Conservation (phyloP, 768 basidiomycete genomes). For the Lentinula raphanica region DNA sequence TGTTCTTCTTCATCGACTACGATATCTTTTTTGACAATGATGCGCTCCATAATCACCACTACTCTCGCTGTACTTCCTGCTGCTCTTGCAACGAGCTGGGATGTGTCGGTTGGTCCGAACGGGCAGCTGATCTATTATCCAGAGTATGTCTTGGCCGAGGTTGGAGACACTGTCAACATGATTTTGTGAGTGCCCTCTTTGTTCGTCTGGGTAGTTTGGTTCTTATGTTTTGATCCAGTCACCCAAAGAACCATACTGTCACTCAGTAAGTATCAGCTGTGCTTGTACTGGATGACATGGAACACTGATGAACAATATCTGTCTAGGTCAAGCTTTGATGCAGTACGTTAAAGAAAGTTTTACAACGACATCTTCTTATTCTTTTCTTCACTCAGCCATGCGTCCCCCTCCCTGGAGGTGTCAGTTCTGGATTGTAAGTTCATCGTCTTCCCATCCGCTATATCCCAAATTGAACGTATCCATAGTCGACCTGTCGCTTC, state of each 20-base stretch:
- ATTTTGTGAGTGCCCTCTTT: slow-evolving; percentile 36
- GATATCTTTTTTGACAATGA: not conserved
- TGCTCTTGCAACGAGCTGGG: slow-evolving; percentile 21
- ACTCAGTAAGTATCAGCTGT: slow-evolving; percentile 23
- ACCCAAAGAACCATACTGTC: slow-evolving; percentile 45
- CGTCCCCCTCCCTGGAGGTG: slow-evolving; percentile 22
- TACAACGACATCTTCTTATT: not conserved
- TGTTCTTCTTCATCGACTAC: not conserved
- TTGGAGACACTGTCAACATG: slow-evolving; percentile 44
- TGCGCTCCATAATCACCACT: not conserved
- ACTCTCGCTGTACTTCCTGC: slow-evolving; percentile 22
- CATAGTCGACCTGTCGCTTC: slow-evolving; percentile 34
- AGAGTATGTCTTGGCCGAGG: slow-evolving; percentile 30
- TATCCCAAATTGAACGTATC: not conserved
- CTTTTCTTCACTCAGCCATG: slow-evolving; percentile 14
- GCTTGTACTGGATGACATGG: not conserved
- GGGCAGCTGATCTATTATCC: slow-evolving; percentile 29
- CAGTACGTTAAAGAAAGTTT: slow-evolving; percentile 24
- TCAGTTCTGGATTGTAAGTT: slow-evolving; percentile 35
- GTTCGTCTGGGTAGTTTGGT: slow-evolving; percentile 41
- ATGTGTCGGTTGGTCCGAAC: slow-evolving; percentile 32
- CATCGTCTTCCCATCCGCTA: not conserved
- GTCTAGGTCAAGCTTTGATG: slow-evolving; percentile 33
- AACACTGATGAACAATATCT: not conserved
- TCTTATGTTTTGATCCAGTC: slow-evolving; percentile 26